These are phyloP conservation scores for peach (Prunus persica) DNA, from an alignment of 306 rosid genomes.

Conservation along the genomic window DNA sequence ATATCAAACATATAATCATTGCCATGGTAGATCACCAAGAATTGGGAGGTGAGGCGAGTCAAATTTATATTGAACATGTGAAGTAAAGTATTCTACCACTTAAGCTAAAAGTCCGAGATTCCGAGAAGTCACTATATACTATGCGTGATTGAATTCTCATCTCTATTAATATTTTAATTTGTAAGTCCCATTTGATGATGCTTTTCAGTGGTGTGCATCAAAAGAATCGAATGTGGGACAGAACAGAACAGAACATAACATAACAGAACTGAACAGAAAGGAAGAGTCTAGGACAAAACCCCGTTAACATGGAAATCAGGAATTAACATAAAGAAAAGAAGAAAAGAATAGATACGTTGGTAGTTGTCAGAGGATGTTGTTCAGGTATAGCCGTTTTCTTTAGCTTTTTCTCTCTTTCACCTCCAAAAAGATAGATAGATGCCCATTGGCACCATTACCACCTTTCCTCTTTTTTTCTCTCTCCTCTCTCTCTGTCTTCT, in stretches of 20 bases:
- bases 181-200: too few relatives aligned
- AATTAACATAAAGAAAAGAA: background rate
- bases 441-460: background rate
- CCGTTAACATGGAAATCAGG: background rate
- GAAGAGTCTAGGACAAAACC: constrained; percentile 15
- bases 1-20: too few relatives aligned
- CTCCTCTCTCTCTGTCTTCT: background rate
- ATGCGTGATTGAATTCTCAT: too few relatives aligned
- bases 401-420: constrained; percentile 33
- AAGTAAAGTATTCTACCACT: too few relatives aligned
- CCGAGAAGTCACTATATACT: too few relatives aligned
- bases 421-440: constrained; percentile 27
- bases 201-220: background rate
- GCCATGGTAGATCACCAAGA: too few relatives aligned
- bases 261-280: constrained; percentile 15
- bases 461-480: constrained; percentile 2
- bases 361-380: constrained; percentile 35
- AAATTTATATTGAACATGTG: too few relatives aligned
- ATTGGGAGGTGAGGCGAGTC: too few relatives aligned
- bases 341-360: constrained; percentile 63
- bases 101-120: too few relatives aligned
- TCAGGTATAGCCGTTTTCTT: constrained; percentile 59
- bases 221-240: constrained; percentile 32
- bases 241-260: background rate
- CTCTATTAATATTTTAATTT: too few relatives aligned